Evolutionary conservation across 805 yeast genomes (phyloP), one percentile per base, ranked within the genome.

Genomic region (Ogataea philodendri): DNA sequence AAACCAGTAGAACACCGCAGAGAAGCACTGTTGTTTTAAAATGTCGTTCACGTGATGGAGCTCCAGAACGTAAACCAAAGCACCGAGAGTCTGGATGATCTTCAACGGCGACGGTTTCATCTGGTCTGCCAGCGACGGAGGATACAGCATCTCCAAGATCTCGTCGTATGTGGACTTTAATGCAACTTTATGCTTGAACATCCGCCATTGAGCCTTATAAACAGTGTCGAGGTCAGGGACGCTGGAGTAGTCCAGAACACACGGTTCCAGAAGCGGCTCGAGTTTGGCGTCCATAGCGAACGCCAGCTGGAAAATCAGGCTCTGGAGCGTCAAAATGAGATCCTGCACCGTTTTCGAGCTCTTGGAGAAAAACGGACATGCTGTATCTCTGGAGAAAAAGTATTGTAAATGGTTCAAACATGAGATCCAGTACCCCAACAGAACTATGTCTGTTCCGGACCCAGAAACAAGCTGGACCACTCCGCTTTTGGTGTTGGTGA

Each of bases 51-150:
- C 84, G 45, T 81, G 75, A 57, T 84, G 94, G 24, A 90, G 62
- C 37, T 84, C 87, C 51, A 89, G 68, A 3, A 93, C 90, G 51
- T 89, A 87, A 27, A 87, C 70, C 35, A 94, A 68, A 0, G 97
- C 96, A 19, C 95, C 94, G 41, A 93, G 69, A 1, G 89, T 82
- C 50, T 93, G 95, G 16, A 89, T 78, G 35, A 89, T 72, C 48
- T 78, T 80, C 35, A 89, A 67, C 0, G 98, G 98, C 0, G 97
- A 86, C 3, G 96, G 96, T 54, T 78, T 79, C 71, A 84, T 78
- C 53, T 86, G 82, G 39, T 84, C 83, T 30, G 75, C 69, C 14
- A 84, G 75, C 0, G 90, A 67, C 2, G 97, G 97, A 5, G 97
- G 97, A 45, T 81, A 81, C 37, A 87, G 64, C 74, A 80, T 83